These are phyloP conservation scores for Simplicillium aogashimaense DNA, from an alignment of 2,329 filamentous ascomycete genomes.

Conservation along the genomic window DNA sequence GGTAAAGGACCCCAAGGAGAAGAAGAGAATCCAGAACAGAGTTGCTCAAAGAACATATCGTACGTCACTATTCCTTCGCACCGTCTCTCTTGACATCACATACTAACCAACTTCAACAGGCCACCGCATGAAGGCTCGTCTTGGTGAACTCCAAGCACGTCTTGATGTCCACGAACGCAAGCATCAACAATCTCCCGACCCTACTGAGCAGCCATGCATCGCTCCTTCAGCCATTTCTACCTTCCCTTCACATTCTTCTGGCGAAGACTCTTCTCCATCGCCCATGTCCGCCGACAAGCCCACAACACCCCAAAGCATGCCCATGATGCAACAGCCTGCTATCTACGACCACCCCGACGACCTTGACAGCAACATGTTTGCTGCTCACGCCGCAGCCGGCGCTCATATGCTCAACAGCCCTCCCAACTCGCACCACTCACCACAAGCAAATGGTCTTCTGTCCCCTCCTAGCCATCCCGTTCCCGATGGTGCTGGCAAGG, in stretches of 20 bases:
- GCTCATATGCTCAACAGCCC: slow-evolving; percentile 10
- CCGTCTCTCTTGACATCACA: no score
- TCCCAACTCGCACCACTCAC: slow-evolving; percentile 9
- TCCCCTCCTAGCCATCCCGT: slow-evolving; percentile 9
- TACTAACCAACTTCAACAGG: slow-evolving; percentile 8
- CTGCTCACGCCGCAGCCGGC: slow-evolving; percentile 4
- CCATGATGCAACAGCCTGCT: slow-evolving; percentile 4
- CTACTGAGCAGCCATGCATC: no score
- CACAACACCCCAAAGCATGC: slow-evolving; percentile 1
- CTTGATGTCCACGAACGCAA: slow-evolving; percentile 16
- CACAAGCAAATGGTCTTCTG: slow-evolving; percentile 8
- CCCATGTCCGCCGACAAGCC: slow-evolving; percentile 6
- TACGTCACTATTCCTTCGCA: no score
- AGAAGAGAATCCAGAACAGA: no score
- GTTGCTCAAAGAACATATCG: no score
- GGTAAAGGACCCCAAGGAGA: slow-evolving; percentile 16
- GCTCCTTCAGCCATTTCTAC: no score
- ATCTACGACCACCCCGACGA: slow-evolving; percentile 8
- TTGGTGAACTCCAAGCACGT: slow-evolving; percentile 18
- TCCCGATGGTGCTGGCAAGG: slow-evolving; percentile 2
- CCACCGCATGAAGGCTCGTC: slow-evolving; percentile 20
- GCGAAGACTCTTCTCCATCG: slow-evolving; percentile 5
- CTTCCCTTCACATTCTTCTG: no score
- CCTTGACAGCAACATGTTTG: slow-evolving; percentile 7
- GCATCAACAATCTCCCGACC: not conserved